These are phyloP conservation scores for Groenewaldozyma salmanticensis DNA, from an alignment of 805 yeast genomes.

Conservation along the genomic window DNA sequence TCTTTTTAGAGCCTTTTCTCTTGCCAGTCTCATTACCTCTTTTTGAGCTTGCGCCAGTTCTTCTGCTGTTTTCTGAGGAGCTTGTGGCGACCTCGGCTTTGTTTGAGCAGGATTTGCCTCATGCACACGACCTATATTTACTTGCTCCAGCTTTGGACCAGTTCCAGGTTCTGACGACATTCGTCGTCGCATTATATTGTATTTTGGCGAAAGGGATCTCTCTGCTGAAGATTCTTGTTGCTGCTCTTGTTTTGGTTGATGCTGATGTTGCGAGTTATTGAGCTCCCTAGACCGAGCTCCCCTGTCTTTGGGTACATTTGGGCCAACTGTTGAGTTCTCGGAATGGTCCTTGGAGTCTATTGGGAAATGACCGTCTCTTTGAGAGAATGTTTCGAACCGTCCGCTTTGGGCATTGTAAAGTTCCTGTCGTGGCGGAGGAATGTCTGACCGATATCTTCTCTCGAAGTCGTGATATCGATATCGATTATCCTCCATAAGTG, in stretches of 20 bases:
- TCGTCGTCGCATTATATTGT: neutral
- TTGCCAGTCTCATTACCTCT: slow-evolving; percentile 24
- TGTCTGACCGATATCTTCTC: slow-evolving; percentile 15
- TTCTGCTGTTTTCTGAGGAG: slow-evolving; percentile 4
- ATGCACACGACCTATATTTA: neutral
- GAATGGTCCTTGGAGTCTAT: no score
- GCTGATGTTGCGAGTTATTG: no score
- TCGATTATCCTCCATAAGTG: slow-evolving; percentile 9
- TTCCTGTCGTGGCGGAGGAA: slow-evolving; percentile 18
- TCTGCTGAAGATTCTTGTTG: no score
- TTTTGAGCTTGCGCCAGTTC: slow-evolving; percentile 23
- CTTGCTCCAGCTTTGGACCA: neutral
- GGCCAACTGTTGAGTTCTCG: neutral
- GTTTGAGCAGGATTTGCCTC: neutral
- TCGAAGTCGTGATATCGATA: slow-evolving; percentile 19
- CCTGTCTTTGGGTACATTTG: neutral
- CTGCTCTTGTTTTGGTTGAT: no score
- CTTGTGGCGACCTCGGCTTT: neutral
- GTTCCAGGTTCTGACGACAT: no score
- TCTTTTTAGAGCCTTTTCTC: slow-evolving; percentile 27
- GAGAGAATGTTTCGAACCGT: slow-evolving; percentile 14
- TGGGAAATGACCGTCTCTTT: neutral
- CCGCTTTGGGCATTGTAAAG: slow-evolving; percentile 19
- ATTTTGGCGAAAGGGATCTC: neutral
- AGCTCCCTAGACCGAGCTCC: no score